Percentiles rank a stretch among this genome's conserved stretches.
Conservation (phyloP, 805 yeast genomes). For the Candida krabiensis region DNA sequence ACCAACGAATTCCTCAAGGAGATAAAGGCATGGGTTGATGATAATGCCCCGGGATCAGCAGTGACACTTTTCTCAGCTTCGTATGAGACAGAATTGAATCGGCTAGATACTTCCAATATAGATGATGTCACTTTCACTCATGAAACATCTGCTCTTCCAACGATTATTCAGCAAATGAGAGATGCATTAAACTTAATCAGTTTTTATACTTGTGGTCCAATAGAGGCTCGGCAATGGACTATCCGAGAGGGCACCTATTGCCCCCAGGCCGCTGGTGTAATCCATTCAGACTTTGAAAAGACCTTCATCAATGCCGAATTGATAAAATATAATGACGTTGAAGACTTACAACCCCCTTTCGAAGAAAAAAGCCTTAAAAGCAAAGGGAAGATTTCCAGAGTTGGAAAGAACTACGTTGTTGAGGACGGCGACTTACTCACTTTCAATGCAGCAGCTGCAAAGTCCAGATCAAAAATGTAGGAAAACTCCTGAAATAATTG, state of each 20-base stretch:
- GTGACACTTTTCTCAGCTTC: constrained; percentile 35
- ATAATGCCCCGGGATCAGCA: constrained; percentile 73
- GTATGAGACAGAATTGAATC: constrained; percentile 28
- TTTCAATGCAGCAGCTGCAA: constrained; percentile 80
- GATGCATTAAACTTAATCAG: constrained; percentile 81
- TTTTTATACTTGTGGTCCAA: constrained; percentile 94
- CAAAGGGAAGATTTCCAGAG: constrained; percentile 83
- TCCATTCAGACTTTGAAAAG: constrained; percentile 92
- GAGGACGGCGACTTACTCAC: constrained; percentile 93
- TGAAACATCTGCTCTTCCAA: constrained; percentile 79
- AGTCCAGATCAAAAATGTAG: constrained; percentile 11
- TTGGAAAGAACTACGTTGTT: constrained; percentile 93
- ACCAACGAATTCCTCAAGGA: constrained; percentile 80
- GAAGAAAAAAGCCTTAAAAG: constrained; percentile 84
- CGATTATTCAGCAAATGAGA: constrained; percentile 85
- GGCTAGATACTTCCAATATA: constrained; percentile 4
- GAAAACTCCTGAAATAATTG: too few relatives aligned
- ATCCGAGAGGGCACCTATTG: constrained; percentile 88
- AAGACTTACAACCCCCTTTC: constrained; percentile 54
- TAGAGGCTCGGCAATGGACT: constrained; percentile 98
- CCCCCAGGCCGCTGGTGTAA: constrained; percentile 99
- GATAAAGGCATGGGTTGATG: constrained; percentile 90
- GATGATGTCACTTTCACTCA: constrained; percentile 41
- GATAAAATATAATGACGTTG: constrained; percentile 78
- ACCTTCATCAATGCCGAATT: constrained; percentile 94